phyloP scores from a whole-genome alignment of 139 green algal species.

The Coelastrella sp. region DNA sequence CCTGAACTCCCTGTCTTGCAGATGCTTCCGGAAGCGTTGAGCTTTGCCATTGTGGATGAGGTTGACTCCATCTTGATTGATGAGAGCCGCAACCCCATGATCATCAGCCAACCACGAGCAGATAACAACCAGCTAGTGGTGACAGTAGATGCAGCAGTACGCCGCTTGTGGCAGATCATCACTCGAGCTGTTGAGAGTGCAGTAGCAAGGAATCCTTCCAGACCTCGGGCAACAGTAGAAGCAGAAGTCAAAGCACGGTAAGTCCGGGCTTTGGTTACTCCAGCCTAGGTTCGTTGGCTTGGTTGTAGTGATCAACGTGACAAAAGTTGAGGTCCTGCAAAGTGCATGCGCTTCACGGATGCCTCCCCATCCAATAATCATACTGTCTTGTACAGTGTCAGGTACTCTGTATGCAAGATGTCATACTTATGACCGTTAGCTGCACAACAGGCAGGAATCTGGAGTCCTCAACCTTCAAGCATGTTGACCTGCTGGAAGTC shows the following conservation, averaged over 20 bases:
- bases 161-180: constrained; percentile 36
- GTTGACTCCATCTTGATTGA: constrained; percentile 99
- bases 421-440: no score
- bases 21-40: constrained; percentile 18
- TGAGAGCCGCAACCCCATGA: constrained; percentile 95
- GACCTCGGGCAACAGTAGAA: constrained; percentile 19
- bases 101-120: constrained; percentile 74
- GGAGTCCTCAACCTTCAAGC: no score
- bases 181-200: background rate
- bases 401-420: no score
- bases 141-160: constrained; percentile 50
- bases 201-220: background rate
- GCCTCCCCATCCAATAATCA: no score
- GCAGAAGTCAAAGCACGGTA: constrained; percentile 31
- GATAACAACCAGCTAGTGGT: constrained; percentile 50
- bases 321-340: no score
- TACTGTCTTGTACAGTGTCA: no score
- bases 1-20: no score
- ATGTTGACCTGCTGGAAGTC: background rate
- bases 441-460: background rate
- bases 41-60: constrained; percentile 91
- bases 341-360: no score
- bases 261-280: background rate
- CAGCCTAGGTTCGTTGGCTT: no score
- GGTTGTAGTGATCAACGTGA: no score